Evolutionary conservation across 2,329 filamentous ascomycete species (phyloP).

Genomic region (Calonectria ilicicola): DNA sequence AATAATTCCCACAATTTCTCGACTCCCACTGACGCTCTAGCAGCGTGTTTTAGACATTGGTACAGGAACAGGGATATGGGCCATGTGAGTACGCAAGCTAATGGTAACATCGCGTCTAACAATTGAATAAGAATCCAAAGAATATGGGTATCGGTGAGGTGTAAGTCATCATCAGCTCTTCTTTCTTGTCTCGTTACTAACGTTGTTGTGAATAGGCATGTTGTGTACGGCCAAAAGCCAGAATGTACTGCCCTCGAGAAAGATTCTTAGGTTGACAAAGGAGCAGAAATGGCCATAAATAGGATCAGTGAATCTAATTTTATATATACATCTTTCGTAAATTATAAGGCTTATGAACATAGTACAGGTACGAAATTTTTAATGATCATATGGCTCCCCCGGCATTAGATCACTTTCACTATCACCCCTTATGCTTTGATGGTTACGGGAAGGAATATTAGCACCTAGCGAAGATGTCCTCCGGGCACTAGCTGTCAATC

Average conservation of each 20-base stretch:
- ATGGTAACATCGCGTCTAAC: background rate
- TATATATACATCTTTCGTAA: background rate
- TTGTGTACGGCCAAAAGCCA: background rate
- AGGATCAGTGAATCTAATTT: too few relatives aligned
- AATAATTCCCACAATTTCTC: background rate
- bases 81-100: background rate
- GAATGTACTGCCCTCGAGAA: background rate
- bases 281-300: background rate
- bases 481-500: background rate
- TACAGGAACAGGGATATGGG: constrained; percentile 1
- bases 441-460: background rate
- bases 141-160: constrained; percentile 2
- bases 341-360: background rate
- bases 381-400: too few relatives aligned
- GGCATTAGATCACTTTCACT: background rate
- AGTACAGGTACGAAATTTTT: background rate
- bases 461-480: too few relatives aligned
- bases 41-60: background rate
- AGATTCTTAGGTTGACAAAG: background rate
- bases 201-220: background rate
- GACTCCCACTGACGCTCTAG: background rate
- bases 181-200: background rate
- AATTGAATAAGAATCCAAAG: constrained; percentile 4
- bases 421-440: background rate
- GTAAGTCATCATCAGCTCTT: background rate